Evolutionary conservation across 176 grass and related monocot genomes (phyloP).

Genomic region (Lolium rigidum): DNA sequence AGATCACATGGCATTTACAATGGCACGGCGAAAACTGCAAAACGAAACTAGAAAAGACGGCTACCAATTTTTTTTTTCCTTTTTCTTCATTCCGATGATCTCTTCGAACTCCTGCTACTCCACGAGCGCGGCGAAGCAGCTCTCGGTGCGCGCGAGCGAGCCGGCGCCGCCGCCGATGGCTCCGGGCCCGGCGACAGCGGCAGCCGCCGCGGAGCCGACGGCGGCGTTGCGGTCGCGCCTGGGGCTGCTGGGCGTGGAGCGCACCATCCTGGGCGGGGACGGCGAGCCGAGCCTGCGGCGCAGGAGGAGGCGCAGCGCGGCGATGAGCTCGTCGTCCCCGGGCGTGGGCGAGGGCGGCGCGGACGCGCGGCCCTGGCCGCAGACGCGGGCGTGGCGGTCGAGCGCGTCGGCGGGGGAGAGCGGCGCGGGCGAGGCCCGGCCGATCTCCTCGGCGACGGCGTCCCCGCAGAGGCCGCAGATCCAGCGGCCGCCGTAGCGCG

Average conservation of each 20-base stretch:
- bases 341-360: conserved; percentile 51
- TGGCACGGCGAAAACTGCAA: neutral
- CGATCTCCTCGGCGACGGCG: conserved; percentile 75
- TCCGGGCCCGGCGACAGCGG: neutral
- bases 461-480: conserved; percentile 86
- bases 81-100: too few relatives aligned
- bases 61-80: neutral
- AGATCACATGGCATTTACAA: conserved; percentile 32
- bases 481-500: conserved; percentile 67
- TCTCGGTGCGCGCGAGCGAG: conserved; percentile 53
- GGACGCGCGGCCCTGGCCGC: conserved; percentile 35
- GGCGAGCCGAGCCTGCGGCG: conserved; percentile 63
- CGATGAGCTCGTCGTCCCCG: conserved; percentile 62
- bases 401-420: conserved; percentile 82
- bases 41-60: conserved; percentile 6
- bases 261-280: conserved; percentile 37
- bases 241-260: conserved; percentile 72
- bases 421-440: conserved; percentile 45
- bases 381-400: conserved; percentile 66
- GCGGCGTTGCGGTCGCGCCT: conserved; percentile 12
- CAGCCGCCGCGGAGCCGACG: neutral
- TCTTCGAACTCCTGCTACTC: neutral
- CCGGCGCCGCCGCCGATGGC: neutral
- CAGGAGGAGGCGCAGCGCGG: conserved; percentile 66
- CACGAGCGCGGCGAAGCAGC: conserved; percentile 74